phyloP scores from a whole-genome alignment of 768 basidiomycete genomes.

The Leccinum boreale region DNA sequence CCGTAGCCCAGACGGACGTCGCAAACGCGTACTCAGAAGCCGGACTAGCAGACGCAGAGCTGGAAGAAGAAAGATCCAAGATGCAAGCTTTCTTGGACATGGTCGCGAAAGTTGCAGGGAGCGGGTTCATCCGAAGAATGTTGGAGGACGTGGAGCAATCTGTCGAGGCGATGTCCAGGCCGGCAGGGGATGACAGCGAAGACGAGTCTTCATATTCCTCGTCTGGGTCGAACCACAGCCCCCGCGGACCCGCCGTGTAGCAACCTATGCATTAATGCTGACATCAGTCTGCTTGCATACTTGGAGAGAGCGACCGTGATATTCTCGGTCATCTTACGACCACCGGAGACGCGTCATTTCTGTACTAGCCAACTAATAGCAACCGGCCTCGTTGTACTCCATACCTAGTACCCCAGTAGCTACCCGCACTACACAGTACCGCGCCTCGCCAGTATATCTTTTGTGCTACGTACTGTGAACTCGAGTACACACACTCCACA shows the following conservation, averaged over 20 bases:
- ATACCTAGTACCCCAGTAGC: neutral
- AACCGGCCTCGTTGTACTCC: neutral
- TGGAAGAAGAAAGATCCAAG: constrained; percentile 18
- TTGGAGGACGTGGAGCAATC: constrained; percentile 16
- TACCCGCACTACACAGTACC: neutral
- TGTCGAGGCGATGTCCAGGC: constrained; percentile 14
- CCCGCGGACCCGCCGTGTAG: neutral
- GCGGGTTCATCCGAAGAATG: constrained; percentile 27
- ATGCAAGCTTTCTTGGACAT: constrained; percentile 26
- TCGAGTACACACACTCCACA: neutral
- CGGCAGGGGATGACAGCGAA: neutral
- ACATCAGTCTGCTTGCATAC: neutral
- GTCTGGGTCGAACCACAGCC: neutral
- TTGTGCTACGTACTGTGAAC: neutral
- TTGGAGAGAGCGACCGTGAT: neutral
- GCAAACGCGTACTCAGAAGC: constrained; percentile 24
- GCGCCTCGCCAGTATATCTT: neutral
- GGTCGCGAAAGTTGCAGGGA: constrained; percentile 25
- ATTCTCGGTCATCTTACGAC: neutral
- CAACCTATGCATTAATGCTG: neutral
- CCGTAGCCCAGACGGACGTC: constrained; percentile 15
- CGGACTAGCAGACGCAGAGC: constrained; percentile 26
- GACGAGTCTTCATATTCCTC: constrained; percentile 2
- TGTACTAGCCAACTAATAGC: neutral
- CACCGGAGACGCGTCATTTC: neutral